Evolutionary conservation across 2,329 filamentous ascomycete genomes (phyloP).

Genomic region (Aspergillus pseudoglaucus): DNA sequence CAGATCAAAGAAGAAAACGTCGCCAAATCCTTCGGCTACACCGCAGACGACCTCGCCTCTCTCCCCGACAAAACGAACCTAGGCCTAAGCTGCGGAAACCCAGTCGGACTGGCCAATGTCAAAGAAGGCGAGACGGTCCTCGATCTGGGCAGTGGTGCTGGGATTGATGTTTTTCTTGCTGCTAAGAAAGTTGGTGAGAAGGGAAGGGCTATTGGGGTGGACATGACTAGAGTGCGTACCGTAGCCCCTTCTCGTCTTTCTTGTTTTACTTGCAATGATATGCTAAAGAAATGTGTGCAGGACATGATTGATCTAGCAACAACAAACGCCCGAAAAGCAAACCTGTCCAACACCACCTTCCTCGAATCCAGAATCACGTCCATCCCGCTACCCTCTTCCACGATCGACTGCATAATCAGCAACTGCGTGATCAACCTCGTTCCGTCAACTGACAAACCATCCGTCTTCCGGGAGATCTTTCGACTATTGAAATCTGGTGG

Average conservation of each 20-base stretch:
- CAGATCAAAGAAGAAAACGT: conserved; percentile 30
- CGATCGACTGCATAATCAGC: conserved; percentile 53
- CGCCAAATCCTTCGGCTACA: conserved; percentile 50
- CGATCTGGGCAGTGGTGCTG: conserved; percentile 53
- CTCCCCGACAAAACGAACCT: conserved; percentile 47
- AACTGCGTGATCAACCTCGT: conserved; percentile 61
- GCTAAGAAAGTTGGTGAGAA: conserved; percentile 43
- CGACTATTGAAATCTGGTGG: conserved; percentile 54
- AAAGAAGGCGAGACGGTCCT: conserved; percentile 50
- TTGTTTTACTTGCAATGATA: too few relatives aligned
- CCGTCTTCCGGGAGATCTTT: conserved; percentile 53
- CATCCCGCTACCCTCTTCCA: conserved; percentile 39
- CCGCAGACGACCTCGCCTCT: conserved; percentile 39
- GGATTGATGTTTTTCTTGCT: conserved; percentile 54
- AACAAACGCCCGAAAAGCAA: conserved; percentile 36
- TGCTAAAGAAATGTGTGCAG: conserved; percentile 22
- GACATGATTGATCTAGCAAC: conserved; percentile 51
- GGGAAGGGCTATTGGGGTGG: conserved; percentile 51
- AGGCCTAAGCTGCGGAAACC: conserved; percentile 51
- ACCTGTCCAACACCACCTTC: conserved; percentile 45
- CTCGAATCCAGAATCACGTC: conserved; percentile 47
- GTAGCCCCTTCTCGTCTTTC: too few relatives aligned
- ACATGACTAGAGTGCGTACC: conserved; percentile 51
- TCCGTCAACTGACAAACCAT: conserved; percentile 45
- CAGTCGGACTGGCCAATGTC: conserved; percentile 44